Conservation (phyloP, 192 early-diverging fungal species). For the Kickxella alabastrina region DNA sequence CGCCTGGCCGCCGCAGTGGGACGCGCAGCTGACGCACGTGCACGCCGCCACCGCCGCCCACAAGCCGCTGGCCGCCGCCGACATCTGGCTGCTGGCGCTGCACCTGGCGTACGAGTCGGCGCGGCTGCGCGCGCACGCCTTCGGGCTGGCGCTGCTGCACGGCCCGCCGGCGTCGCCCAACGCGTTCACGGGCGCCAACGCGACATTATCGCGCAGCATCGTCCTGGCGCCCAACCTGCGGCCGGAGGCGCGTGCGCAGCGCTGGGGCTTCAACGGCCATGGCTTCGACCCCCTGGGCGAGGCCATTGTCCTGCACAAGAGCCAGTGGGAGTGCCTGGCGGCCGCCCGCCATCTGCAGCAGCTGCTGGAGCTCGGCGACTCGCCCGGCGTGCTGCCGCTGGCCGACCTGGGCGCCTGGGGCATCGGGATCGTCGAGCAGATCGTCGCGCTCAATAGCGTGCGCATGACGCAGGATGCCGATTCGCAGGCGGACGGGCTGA, state of each 20-base stretch:
- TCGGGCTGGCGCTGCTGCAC: constrained; percentile 21
- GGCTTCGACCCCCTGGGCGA: constrained; percentile 19
- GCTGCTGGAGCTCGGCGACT: constrained; percentile 1
- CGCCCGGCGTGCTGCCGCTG: constrained; percentile 1
- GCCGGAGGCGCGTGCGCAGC: background rate
- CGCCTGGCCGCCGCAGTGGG: constrained; percentile 9
- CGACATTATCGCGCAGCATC: constrained; percentile 2
- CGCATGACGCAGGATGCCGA: background rate
- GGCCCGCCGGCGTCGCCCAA: background rate
- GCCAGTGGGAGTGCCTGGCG: constrained; percentile 25
- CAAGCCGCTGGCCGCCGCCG: constrained; percentile 4
- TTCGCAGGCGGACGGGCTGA: constrained; percentile 16
- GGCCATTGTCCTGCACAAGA: constrained; percentile 11
- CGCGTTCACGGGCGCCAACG: background rate
- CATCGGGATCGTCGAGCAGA: constrained; percentile 21
- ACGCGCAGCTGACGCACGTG: constrained; percentile 8
- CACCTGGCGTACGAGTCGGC: constrained; percentile 14
- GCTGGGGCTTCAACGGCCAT: background rate
- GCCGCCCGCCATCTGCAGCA: constrained; percentile 16
- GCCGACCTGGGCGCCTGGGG: constrained; percentile 24
- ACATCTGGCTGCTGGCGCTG: constrained; percentile 21
- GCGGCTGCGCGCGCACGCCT: constrained; percentile 26
- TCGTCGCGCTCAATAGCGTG: constrained; percentile 10
- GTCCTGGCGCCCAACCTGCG: background rate
- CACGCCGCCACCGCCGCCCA: background rate